Base-by-base conservation (phyloP, 805 yeast species). In the Candida ulmi region DNA sequence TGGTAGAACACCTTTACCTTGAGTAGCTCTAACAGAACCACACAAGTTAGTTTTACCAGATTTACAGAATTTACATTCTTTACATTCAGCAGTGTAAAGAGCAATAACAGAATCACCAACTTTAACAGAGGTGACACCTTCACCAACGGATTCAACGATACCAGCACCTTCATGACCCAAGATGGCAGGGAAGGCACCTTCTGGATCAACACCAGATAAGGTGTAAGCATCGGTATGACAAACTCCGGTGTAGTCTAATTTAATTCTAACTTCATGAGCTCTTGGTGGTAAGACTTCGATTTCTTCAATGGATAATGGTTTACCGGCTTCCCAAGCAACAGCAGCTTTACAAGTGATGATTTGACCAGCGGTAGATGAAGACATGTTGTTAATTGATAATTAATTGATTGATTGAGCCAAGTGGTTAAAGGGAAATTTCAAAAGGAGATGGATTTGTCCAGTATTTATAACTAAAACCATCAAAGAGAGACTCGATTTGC, bases 131-230 rank as follows among this genome's bases (percentile, higher is more conserved):
- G 88, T 80, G 44, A 93, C 99, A 49, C 86, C 97, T 60, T 85
- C 95, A 57, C 99, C 99, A 32, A 93, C 75, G 38, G 88, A 76
- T 71, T 91, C 99, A 33, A 93, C 98, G 46, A 87, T 71, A 58
- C 99, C 99, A 30, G 97, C 96, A 66, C 97, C 96, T 66, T 93
- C 99, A 66, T 93, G 99, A 46, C 99, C 99, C 55, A 95, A 73
- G 45, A 93, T 69, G 16, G 80, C 83, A 15, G 98, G 98, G 76
- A 88, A 88, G 12, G 83, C 85, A 54, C 98, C 99, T 68, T 93
- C 99, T 40, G 98, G 93, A 64, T 93, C 99, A 41, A 70, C 75
- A 44, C 99, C 99, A 36, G 95, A 82, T 50, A 93, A 73, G 11
- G 98, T 91, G 72, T 83, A 93, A 30, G 97, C 97, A 62, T 93